Evolutionary conservation across 2,329 filamentous ascomycete species (phyloP), one percentile per base, ranked within the genome.

Genomic region (Aureobasidium zeae): DNA sequence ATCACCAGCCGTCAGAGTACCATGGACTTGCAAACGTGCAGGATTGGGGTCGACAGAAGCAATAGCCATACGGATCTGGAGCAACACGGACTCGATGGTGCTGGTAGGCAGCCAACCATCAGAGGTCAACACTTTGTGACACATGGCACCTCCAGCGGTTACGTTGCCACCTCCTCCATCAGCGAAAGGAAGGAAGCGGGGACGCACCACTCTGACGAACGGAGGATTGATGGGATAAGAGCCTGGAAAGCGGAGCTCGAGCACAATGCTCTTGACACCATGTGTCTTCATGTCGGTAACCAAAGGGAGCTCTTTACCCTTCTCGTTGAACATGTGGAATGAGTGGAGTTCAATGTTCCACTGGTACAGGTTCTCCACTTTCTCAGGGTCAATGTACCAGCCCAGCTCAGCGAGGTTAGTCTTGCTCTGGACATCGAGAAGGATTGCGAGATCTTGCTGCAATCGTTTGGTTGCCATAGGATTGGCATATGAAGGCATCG

Each of bases 311-410:
- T 48, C 51, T 20, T 50, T 47, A 44, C 50, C 50, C 13, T 52
- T 48, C 45, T 52, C 41, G 28, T 53, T 49, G 46, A 60, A 56
- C 6, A 51, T 53, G 1, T 65, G 59, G 55, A 94, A 94, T 31
- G 81, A 85, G 59, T 94, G 88, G 1, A 95, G 67, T 59, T 94
- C 84, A 5, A 93, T 79, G 47, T 94, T 86, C 87, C 87, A 94
- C 55, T 93, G 86, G 55, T 91, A 94, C 49, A 87, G 71, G 55
- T 88, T 93, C 16, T 67, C 73, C 26, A 88, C 67, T 37, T 76
- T 73, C 5, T 69, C 66, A 11, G 72, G 64, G 55, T 93, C 75
- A 44, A 94, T 79, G 56, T 86, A 86, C 86, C 87, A 94, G 12
- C 88, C 88, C 0, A 93, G 71, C 47, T 82, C 74, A 47, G 80